Conservation (phyloP, 768 basidiomycete genomes). For the Suillus weaverae region DNA sequence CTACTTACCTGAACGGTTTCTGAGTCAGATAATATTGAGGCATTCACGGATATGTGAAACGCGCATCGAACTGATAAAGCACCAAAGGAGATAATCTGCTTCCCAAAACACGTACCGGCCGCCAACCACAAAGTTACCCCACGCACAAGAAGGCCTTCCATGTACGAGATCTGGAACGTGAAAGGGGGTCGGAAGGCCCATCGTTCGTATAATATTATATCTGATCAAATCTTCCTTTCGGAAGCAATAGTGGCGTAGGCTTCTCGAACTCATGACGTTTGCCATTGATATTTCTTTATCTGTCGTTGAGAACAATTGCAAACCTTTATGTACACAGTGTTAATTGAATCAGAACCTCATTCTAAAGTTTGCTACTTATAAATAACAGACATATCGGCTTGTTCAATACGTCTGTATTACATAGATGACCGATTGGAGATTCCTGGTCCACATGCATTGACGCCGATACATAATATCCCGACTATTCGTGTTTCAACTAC, state of each 20-base stretch:
- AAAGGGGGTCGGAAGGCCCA: background rate
- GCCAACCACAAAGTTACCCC: background rate
- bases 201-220: background rate
- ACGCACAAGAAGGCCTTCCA: background rate
- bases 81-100: background rate
- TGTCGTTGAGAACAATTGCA: background rate
- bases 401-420: background rate
- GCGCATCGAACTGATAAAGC: background rate
- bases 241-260: background rate
- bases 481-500: too few relatives aligned
- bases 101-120: background rate
- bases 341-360: background rate
- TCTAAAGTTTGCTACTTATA: background rate
- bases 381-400: background rate
- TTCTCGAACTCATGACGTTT: constrained; percentile 4
- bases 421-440: background rate
- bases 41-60: background rate
- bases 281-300: constrained; percentile 5
- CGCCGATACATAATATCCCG: background rate
- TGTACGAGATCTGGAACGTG: background rate
- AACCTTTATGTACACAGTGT: background rate
- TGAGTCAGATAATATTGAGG: background rate
- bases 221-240: background rate
- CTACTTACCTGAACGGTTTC: background rate
- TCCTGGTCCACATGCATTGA: background rate